phyloP scores from a whole-genome alignment of 345 rosid species.

The Citrus inodora region DNA sequence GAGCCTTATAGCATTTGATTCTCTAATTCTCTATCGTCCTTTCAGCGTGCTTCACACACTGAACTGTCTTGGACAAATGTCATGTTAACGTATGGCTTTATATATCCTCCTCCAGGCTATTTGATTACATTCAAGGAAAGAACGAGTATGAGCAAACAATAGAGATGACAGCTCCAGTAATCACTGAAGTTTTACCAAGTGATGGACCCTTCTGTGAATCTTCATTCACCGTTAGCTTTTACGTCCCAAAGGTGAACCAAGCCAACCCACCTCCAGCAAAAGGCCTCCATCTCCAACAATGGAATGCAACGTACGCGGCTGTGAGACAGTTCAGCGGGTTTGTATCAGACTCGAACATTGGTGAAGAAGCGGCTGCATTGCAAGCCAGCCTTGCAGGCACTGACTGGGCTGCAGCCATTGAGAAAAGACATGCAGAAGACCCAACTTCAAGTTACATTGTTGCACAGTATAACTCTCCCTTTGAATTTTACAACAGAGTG shows the following conservation, averaged over 20 bases:
- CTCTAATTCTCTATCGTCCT: too few species aligned
- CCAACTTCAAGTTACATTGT: constrained; percentile 50
- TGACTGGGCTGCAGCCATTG: constrained; percentile 55
- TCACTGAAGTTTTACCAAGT: constrained; percentile 66
- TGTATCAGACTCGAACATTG: constrained; percentile 49
- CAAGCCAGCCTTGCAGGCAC: constrained; percentile 58
- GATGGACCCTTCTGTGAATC: constrained; percentile 89
- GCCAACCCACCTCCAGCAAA: constrained; percentile 55
- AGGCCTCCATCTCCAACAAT: constrained; percentile 65
- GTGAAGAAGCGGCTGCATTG: constrained; percentile 74
- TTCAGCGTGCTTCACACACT: too few species aligned
- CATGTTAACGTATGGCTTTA: not conserved
- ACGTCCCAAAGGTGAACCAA: constrained; percentile 73
- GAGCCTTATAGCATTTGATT: too few species aligned
- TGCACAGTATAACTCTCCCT: constrained; percentile 90
- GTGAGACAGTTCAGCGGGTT: constrained; percentile 78
- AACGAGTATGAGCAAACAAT: constrained; percentile 50
- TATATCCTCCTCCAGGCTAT: constrained; percentile 40
- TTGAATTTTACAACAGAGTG: constrained; percentile 60
- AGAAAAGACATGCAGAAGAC: constrained; percentile 35
- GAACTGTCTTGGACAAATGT: not conserved
- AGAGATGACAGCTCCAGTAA: constrained; percentile 91
- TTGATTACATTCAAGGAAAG: constrained; percentile 82
- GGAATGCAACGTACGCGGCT: constrained; percentile 55
- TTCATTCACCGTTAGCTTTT: constrained; percentile 72